A percentile compares a stretch with the other conserved stretches of the same genome.
phyloP scores from a whole-genome alignment of 768 basidiomycete species.

The Pleurotus tuber-regium region DNA sequence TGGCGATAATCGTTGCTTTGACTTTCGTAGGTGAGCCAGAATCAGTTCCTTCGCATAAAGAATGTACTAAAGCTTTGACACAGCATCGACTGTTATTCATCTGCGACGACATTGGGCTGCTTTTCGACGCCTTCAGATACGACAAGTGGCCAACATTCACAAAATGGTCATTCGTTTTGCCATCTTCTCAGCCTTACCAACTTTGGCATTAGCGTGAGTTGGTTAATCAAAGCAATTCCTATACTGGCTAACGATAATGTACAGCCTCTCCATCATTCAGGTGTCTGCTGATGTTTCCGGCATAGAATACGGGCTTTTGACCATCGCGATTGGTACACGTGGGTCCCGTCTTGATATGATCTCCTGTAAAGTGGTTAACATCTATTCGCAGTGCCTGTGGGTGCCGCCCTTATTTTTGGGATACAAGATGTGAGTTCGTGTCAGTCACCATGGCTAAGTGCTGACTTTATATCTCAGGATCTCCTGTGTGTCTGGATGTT shows the following conservation, averaged over 20 bases:
- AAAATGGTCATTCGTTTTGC: slow-evolving; percentile 5
- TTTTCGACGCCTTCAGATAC: background rate
- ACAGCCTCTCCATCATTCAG: background rate
- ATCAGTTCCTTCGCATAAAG: background rate
- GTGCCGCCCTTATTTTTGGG: background rate
- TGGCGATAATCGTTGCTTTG: background rate
- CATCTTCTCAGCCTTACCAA: background rate
- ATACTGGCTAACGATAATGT: background rate
- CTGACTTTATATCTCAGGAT: background rate
- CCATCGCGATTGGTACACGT: slow-evolving; percentile 1
- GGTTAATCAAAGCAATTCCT: no score
- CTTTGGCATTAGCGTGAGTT: background rate
- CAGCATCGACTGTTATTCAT: background rate
- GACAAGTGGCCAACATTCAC: background rate
- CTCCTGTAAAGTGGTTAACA: background rate
- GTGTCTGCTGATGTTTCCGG: background rate
- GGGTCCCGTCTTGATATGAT: background rate
- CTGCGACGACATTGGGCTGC: background rate
- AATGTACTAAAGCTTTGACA: background rate
- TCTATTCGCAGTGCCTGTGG: background rate
- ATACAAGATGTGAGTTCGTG: background rate
- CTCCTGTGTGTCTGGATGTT: background rate
- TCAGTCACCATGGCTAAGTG: background rate
- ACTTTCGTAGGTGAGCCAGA: background rate
- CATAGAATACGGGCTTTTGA: background rate